Evolutionary conservation across 306 rosid genomes (phyloP).

Genomic region (Rosa lucieae): DNA sequence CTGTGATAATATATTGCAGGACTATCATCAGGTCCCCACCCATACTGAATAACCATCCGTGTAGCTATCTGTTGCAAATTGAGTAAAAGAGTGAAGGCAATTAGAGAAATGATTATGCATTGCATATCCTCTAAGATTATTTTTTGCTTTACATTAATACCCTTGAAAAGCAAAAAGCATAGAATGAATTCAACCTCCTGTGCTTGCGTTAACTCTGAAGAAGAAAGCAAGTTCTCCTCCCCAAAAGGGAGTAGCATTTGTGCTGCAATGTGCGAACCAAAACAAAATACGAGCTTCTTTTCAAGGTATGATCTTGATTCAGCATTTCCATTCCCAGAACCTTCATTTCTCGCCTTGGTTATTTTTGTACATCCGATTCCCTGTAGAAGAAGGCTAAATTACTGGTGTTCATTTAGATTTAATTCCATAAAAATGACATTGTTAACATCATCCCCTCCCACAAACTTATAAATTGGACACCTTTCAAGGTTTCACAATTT

Average conservation of each 20-base stretch:
- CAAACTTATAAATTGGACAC: background rate
- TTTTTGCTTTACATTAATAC: slow-evolving; percentile 25
- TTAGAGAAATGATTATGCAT: background rate
- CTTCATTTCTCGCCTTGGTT: slow-evolving; percentile 70
- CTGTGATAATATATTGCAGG: slow-evolving; percentile 82
- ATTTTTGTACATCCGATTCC: slow-evolving; percentile 98
- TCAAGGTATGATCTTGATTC: slow-evolving; percentile 97
- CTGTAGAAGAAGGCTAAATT: slow-evolving; percentile 42
- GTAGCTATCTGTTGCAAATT: slow-evolving; percentile 80
- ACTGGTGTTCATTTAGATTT: slow-evolving; percentile 24
- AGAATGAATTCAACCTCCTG: slow-evolving; percentile 71
- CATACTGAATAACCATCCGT: slow-evolving; percentile 93
- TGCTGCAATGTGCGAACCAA: slow-evolving; percentile 87
- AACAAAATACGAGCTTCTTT: slow-evolving; percentile 94
- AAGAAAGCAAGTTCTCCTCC: slow-evolving; percentile 85
- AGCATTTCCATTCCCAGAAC: slow-evolving; percentile 56
- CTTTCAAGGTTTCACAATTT: background rate
- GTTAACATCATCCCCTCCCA: background rate
- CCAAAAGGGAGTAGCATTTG: slow-evolving; percentile 95
- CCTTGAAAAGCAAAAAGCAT: slow-evolving; percentile 19
- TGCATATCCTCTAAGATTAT: slow-evolving; percentile 12
- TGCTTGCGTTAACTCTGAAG: slow-evolving; percentile 77
- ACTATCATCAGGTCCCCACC: slow-evolving; percentile 99
- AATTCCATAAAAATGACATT: background rate
- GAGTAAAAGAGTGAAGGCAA: background rate